Conservation (phyloP, 805 yeast species). For the Wickerhamiella hasegawae region DNA sequence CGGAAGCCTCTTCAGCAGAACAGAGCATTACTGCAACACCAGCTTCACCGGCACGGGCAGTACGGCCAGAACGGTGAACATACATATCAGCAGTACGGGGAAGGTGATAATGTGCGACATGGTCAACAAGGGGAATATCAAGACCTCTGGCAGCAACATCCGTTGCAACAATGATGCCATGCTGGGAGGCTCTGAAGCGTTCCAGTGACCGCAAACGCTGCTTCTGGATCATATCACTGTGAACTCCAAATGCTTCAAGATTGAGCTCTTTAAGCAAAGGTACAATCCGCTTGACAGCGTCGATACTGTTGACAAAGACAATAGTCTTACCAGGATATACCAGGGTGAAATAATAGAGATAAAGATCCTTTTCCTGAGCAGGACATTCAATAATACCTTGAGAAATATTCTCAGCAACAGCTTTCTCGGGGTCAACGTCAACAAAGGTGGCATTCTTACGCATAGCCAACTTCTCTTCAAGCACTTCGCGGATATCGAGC, state of each 20-base stretch:
- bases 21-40: constrained; percentile 93
- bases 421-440: constrained; percentile 76
- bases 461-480: constrained; percentile 58
- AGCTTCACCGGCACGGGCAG: constrained; percentile 87
- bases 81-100: constrained; percentile 91
- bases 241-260: constrained; percentile 56
- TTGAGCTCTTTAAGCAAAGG: constrained; percentile 58
- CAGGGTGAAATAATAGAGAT: constrained; percentile 69
- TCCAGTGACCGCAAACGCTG: constrained; percentile 79
- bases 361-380: constrained; percentile 75
- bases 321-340: constrained; percentile 81
- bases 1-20: constrained; percentile 85
- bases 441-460: constrained; percentile 50
- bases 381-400: constrained; percentile 90
- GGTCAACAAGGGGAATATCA: constrained; percentile 80
- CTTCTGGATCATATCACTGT: constrained; percentile 90
- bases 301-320: constrained; percentile 90
- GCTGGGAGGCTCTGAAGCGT: constrained; percentile 37
- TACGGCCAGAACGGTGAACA: constrained; percentile 92
- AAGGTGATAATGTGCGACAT: constrained; percentile 88
- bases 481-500: constrained; percentile 47
- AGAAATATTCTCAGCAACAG: constrained; percentile 54
- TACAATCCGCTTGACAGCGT: constrained; percentile 73
- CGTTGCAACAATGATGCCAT: constrained; percentile 64
- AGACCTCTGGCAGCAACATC: constrained; percentile 98